phyloP scores from a whole-genome alignment of 441 rosid genomes.

The Pelargonium myrrhifolium region DNA sequence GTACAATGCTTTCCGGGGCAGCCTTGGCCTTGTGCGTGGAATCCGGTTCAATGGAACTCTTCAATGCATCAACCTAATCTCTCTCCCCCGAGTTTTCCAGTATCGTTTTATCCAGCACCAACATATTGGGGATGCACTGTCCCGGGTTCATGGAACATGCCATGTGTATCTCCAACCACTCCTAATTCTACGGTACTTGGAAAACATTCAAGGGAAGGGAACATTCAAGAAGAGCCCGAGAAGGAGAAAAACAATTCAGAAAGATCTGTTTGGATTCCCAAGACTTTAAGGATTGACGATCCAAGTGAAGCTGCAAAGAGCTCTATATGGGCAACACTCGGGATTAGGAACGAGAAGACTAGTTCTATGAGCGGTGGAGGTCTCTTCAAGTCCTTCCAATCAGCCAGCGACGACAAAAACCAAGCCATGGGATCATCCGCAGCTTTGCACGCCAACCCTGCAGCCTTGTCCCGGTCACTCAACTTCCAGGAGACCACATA shows the following conservation, averaged over 20 bases:
- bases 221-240: constrained; percentile 9
- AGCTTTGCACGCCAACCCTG: constrained; percentile 5
- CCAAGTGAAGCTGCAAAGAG: constrained; percentile 27
- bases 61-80: constrained; percentile 5
- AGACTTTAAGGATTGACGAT: constrained; percentile 31
- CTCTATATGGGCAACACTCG: constrained; percentile 22
- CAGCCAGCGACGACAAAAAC: neutral
- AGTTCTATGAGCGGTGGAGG: constrained; percentile 22
- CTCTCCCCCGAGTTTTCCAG: constrained; percentile 23
- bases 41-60: constrained; percentile 3
- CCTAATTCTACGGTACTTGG: constrained; percentile 22
- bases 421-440: neutral
- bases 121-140: constrained; percentile 1
- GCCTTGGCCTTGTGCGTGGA: neutral
- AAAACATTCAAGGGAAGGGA: constrained; percentile 42
- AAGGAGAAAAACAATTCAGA: constrained; percentile 19
- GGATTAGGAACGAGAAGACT: constrained; percentile 20
- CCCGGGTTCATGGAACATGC: neutral
- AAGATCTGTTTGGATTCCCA: constrained; percentile 16
- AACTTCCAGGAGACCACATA: neutral
- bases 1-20: neutral
- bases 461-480: constrained; percentile 3
- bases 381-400: neutral
- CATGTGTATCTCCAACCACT: constrained; percentile 22
- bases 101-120: constrained; percentile 13